These are phyloP conservation scores for Cerrena zonata DNA, from an alignment of 1,284 basidiomycete species.

Conservation along the genomic window DNA sequence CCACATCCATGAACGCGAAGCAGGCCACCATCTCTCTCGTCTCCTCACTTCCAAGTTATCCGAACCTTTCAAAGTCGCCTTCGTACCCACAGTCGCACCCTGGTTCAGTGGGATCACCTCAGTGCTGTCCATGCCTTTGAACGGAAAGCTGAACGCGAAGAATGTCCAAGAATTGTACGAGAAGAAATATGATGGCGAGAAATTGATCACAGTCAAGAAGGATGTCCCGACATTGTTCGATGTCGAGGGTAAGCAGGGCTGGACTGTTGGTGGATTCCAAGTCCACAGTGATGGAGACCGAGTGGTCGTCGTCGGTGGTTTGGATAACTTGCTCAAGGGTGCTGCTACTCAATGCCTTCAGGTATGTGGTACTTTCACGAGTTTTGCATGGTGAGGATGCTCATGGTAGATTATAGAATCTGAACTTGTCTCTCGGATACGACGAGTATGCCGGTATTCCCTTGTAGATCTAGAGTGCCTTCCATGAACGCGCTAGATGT, in stretches of 20 bases:
- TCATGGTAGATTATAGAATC: constrained; percentile 63
- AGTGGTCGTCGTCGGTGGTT: constrained; percentile 86
- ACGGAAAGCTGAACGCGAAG: constrained; percentile 55
- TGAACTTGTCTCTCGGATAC: constrained; percentile 91
- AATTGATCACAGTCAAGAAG: constrained; percentile 62
- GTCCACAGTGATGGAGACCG: constrained; percentile 84
- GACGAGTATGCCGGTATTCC: constrained; percentile 87
- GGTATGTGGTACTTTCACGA: constrained; percentile 38
- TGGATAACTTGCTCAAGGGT: constrained; percentile 96
- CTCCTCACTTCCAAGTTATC: constrained; percentile 38
- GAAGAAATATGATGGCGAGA: constrained; percentile 73
- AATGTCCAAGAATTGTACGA: constrained; percentile 76
- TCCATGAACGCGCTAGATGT: not conserved
- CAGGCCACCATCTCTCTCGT: constrained; percentile 72
- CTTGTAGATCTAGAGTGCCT: constrained; percentile 13
- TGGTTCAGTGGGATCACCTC: constrained; percentile 98
- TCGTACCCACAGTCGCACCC: constrained; percentile 82
- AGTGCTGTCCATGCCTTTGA: constrained; percentile 78
- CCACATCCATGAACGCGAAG: constrained; percentile 98
- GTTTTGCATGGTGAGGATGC: not conserved
- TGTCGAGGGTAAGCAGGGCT: constrained; percentile 79
- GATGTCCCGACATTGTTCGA: constrained; percentile 76
- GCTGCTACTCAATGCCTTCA: constrained; percentile 97
- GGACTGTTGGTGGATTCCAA: constrained; percentile 90
- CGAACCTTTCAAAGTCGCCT: constrained; percentile 61